Base-by-base conservation (phyloP, 345 rosid genomes). In the Punica granatum region DNA sequence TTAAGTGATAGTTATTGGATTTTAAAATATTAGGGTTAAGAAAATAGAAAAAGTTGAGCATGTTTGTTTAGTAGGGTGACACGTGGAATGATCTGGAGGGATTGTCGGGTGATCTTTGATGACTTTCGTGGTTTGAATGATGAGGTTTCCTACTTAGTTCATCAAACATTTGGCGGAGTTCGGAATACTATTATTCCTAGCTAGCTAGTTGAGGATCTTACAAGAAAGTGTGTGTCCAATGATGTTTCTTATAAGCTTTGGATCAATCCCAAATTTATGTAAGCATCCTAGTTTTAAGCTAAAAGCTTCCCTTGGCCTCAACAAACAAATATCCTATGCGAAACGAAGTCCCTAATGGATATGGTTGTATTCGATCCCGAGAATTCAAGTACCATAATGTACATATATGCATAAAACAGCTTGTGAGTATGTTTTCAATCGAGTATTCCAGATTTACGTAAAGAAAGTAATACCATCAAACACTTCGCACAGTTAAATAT, bases 191-290 rank as follows among this genome's bases (percentile, higher is more conserved):
- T 44, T 13, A n/a, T 42, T 18, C 18, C 7, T n/a, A 25, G 32
- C 23, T 31, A 60, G 28, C 51, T n/a, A 34, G 32, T 44, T 72
- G 59, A 71, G 63, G 64, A 64, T 75, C 70, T 51, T 67, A 56
- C 71, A 37, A 32, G 66, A 67, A 32, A 70, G 67, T 69, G 58
- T 70, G 72, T 58, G 64, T 25, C 64, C 19, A 69, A 74, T 71
- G 70, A 75, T 81, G 66, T 66, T n/a, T 16, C 39, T 53, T 11
- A 4, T 9, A 53, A 6, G 59, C 53, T 25, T 53, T n/a, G 21
- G 13, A 5, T 11, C 11, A 53, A 53, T n/a, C 30, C 28, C 30
- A 23, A 53, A 53, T 11, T 12, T 53, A 37, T 37, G 41, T 37
- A 11, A 37, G 11, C 13, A 8, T 53, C 23, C 25, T 53, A 14